Base-by-base conservation (phyloP, 179 eudicot genomes). In the Spergularia azorica region DNA sequence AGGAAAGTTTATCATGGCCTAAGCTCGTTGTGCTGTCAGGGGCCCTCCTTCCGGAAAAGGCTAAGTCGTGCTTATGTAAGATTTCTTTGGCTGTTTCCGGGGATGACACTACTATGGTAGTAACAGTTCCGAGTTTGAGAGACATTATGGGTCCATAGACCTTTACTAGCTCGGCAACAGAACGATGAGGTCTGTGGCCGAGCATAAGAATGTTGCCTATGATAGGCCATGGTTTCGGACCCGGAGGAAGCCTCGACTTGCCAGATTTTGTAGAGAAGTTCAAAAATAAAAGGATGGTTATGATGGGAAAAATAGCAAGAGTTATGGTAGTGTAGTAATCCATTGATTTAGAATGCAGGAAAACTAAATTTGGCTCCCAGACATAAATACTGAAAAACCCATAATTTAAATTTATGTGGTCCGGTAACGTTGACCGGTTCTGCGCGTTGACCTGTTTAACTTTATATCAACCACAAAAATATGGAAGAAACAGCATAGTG, bases 161-260 rank as follows among this genome's bases (percentile, higher is more conserved):
- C 63, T 64, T 67, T 4, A 82, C 66, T 18, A 84, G 84, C n/a
- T 68, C 46, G n/a, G 80, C 17, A 36, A 86, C 80, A 0, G 87
- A 80, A 5, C 18, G 75, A 67, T 85, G 87, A 56, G 87, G 86
- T 46, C 70, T 68, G 41, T 70, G 9, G 54, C 84, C 81, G n/a
- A 86, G 79, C 5, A 32, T 57, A 48, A 54, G 82, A 41, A 88
- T 77, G 77, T 82, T 85, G 12, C 88, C 87, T 70, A 87, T 79
- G 51, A 87, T 67, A 3, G 90, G 88, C 62, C 82, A 79, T 18
- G 78, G 81, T n/a, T 46, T 59, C 0, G 90, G 90, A 1, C 90
- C 88, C 2, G 69, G 72, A 43, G 70, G 70, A 14, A 26, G 41
- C 43, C 68, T 74, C 32, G 58, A 6, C 74, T 74, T 57, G 26